Conservation (phyloP, 208 protist species). For the Leishmania amazonensis region DNA sequence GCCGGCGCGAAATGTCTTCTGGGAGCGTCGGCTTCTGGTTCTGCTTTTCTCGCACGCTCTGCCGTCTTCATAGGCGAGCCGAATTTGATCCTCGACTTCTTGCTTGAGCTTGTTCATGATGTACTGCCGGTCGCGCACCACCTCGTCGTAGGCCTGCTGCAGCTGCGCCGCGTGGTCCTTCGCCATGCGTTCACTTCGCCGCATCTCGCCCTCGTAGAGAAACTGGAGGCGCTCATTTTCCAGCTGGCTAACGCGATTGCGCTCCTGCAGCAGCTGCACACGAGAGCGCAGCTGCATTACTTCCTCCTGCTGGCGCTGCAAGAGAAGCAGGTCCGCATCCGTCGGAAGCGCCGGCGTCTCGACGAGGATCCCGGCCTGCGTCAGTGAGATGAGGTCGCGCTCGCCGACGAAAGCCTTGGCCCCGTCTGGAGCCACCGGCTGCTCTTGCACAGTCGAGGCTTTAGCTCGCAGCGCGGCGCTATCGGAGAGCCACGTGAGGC, state of each 20-base stretch:
- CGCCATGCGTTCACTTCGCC: slow-evolving; percentile 61
- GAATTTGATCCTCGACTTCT: slow-evolving; percentile 80
- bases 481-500: slow-evolving; percentile 78
- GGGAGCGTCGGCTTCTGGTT: slow-evolving; percentile 5
- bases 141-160: slow-evolving; percentile 69
- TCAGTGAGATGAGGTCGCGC: slow-evolving; percentile 17
- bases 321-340: slow-evolving; percentile 58
- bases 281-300: slow-evolving; percentile 37
- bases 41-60: slow-evolving; percentile 48
- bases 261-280: slow-evolving; percentile 49
- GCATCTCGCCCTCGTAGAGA: slow-evolving; percentile 67
- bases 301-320: slow-evolving; percentile 59
- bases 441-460: slow-evolving; percentile 2
- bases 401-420: slow-evolving; percentile 8
- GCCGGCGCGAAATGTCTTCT: slow-evolving; percentile 12
- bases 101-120: slow-evolving; percentile 60
- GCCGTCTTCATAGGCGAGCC: slow-evolving; percentile 73
- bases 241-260: slow-evolving; percentile 44
- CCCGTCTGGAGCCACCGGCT: not conserved
- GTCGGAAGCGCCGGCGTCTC: slow-evolving; percentile 29
- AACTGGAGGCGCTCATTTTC: slow-evolving; percentile 50
- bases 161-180: slow-evolving; percentile 69
- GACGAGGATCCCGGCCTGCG: slow-evolving; percentile 12
- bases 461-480: slow-evolving; percentile 29
- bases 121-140: slow-evolving; percentile 69